Evolutionary conservation across 495 filamentous ascomycete species (phyloP), one percentile per base, ranked within the genome.

Genomic region (Aspergillus incahuasiensis): DNA sequence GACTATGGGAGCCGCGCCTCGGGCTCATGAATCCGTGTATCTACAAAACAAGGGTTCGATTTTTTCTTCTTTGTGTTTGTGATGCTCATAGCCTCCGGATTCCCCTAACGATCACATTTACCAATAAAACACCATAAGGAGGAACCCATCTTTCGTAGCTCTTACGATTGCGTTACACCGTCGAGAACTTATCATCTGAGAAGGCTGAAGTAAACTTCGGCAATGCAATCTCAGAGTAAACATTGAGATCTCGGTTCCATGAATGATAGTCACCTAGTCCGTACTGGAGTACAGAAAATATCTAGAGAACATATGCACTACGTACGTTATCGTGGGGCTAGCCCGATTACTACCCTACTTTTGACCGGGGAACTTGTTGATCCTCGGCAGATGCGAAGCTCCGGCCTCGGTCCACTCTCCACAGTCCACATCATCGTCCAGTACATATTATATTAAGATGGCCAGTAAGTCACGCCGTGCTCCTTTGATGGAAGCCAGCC

Each of bases 111-210:
- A 49, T 45, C 66, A 70, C 65, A 71, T 61, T 68, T 63, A 69
- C 69, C 64, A 64, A 68, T 68, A 71, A 71, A 64, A 74, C 71
- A 72, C 69, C 71, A 69, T 65, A 62, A 73, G 66, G 67, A 65
- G 63, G 63, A 64, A 63, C 43, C 42, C 50, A 50, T 57, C 51
- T 40, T 44, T 52, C n/a, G n/a, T n/a, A n/a, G n/a, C n/a, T n/a
- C n/a, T n/a, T n/a, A n/a, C n/a, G n/a, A n/a, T n/a, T n/a, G n/a
- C n/a, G n/a, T n/a, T n/a, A n/a, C 25, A 28, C 25, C 25, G 4
- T 28, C 8, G 25, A 28, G 25, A 3, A 28, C 8, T 28, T 28
- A 8, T 8, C 25, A 28, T 28, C 25, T 28, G 25, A 28, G 25
- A 28, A 28, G 25, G 25, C 8, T 28, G 25, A 3, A 28, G 25